Evolutionary conservation across 768 basidiomycete genomes (phyloP), one percentile per base, ranked within the genome.

Genomic region (Mycena leptocephala): DNA sequence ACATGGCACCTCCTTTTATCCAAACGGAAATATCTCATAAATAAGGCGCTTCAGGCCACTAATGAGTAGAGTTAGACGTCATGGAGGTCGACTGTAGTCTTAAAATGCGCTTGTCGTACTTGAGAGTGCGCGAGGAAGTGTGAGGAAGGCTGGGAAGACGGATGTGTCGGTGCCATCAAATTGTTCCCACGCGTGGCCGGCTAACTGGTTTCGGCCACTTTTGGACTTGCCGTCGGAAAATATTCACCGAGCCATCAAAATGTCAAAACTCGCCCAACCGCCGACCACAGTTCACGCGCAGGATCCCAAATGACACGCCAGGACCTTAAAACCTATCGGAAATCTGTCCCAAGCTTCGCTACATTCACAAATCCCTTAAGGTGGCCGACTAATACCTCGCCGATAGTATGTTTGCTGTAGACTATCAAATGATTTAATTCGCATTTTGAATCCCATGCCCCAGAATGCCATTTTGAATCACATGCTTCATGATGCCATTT

Each of bases 211-310:
- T n/a, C n/a, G n/a, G 24, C 24, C 56, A 2, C 24, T 41, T 41
- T 53, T 58, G 33, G 37, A 58, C 55, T 26, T 55, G 48, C 48
- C 33, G n/a, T 5, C 32, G 65, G 65, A 56, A 58, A 58, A 70
- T 55, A 70, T 70, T 56, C 37, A 20, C 37, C 53, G n/a, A 59
- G 24, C 56, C 53, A 59, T 70, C 69, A 70, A 59, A 28, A 58
- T 26, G 26, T 43, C 35, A 39, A 9, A 18, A 43, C 7, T 10
- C 9, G 9, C 9, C 43, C 16, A 10, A 18, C 13, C 43, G 43
- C 43, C 16, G 9, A 43, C 18, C 43, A 43, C 18, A 43, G 7
- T 43, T 18, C 18, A 18, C 4, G 7, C 16, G 43, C 18, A 43
- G 43, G 5, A 43, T 18, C 7, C 43, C 43, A 43, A 18, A 9